Conservation (phyloP, 2,329 filamentous ascomycete genomes). For the Beauveria rudraprayagi region DNA sequence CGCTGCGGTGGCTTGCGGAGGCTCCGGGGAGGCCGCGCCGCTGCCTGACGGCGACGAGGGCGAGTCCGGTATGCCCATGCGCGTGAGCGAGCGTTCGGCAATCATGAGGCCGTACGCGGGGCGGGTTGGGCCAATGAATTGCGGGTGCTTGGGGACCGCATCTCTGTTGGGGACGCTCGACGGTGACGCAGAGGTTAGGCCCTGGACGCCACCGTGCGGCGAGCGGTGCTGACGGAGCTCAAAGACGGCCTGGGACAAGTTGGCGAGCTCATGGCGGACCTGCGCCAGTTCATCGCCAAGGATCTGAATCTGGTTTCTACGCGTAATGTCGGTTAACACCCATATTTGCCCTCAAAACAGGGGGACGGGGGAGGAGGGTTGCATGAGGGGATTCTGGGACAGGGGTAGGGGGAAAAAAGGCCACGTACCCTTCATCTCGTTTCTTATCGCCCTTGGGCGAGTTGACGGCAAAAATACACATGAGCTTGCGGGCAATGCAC, state of each 20-base stretch:
- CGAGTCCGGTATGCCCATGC: constrained; percentile 25
- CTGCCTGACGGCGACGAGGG: constrained; percentile 1
- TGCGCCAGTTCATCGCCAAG: constrained; percentile 22
- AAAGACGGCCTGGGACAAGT: constrained; percentile 20
- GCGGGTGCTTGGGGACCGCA: constrained; percentile 23
- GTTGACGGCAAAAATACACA: constrained; percentile 20
- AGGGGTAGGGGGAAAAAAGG: neutral
- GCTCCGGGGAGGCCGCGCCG: neutral
- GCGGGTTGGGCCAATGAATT: constrained; percentile 29
- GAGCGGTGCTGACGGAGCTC: constrained; percentile 18
- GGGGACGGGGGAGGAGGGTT: neutral
- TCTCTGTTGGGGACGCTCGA: constrained; percentile 4
- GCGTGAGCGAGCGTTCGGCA: constrained; percentile 26
- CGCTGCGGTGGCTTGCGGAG: constrained; percentile 17
- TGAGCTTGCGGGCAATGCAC: constrained; percentile 21
- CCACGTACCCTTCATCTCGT: constrained; percentile 17
- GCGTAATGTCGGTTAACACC: neutral
- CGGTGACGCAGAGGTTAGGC: neutral
- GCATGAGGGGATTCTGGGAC: neutral
- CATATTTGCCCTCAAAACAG: neutral
- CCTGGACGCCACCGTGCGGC: neutral
- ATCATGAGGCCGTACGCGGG: constrained; percentile 28
- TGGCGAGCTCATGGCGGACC: constrained; percentile 23
- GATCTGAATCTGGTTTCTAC: constrained; percentile 13
- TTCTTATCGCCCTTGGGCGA: constrained; percentile 16